Evolutionary conservation across 1,139 yeast species (phyloP).

Genomic region (Candida freyschussii): DNA sequence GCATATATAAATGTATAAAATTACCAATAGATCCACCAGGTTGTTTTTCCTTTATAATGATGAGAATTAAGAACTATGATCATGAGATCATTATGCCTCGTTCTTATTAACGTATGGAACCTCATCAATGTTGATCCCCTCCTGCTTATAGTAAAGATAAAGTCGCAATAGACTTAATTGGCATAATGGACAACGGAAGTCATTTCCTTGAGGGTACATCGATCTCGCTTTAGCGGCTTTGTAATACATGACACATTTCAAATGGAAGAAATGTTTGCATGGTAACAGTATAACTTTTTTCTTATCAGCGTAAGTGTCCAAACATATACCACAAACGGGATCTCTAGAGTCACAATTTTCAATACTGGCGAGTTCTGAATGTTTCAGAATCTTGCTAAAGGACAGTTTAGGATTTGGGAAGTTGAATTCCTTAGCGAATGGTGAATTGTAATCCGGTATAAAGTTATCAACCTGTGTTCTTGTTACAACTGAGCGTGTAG

Average conservation of each 20-base stretch:
- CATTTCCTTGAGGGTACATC: background rate
- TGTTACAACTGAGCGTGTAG: no score
- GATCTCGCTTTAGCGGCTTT: background rate
- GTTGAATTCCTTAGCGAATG: background rate
- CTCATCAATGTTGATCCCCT: no score
- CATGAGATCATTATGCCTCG: no score
- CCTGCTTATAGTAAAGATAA: slow-evolving; percentile 3
- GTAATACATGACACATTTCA: background rate
- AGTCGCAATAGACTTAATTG: slow-evolving; percentile 3
- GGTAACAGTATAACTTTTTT: background rate
- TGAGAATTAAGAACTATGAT: no score
- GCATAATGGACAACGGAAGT: slow-evolving; percentile 9
- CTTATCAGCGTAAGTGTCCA: background rate
- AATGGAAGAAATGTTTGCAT: background rate
- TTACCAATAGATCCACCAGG: no score
- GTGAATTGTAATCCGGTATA: background rate
- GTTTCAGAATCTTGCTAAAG: background rate
- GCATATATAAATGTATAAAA: no score
- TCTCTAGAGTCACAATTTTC: background rate
- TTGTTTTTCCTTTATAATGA: no score
- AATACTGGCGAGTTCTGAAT: background rate
- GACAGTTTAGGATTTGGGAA: background rate
- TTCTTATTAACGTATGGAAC: no score
- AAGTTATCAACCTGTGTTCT: background rate
- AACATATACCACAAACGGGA: background rate